Evolutionary conservation across 2,329 filamentous ascomycete genomes (phyloP).

Genomic region (Pyrenophora graminea): DNA sequence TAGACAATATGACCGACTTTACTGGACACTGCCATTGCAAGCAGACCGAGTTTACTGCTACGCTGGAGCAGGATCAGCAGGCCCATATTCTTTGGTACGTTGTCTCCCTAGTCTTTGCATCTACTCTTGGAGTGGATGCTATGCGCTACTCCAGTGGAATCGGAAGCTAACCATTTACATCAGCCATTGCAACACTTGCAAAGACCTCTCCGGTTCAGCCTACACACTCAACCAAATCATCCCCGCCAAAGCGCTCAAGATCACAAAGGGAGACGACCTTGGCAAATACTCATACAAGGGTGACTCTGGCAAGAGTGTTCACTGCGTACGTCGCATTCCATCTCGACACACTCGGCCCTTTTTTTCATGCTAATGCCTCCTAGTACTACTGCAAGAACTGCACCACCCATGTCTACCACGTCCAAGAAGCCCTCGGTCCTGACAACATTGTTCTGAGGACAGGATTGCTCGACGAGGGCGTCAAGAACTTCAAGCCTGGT

Average conservation of each 20-base stretch:
- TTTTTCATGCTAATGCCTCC: neutral
- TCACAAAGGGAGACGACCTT: slow-evolving; percentile 56
- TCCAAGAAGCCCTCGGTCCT: slow-evolving; percentile 56
- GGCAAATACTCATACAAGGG: slow-evolving; percentile 61
- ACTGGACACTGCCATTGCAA: slow-evolving; percentile 61
- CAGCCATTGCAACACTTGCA: slow-evolving; percentile 64
- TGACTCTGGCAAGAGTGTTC: slow-evolving; percentile 59
- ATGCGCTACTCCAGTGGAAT: too few species aligned
- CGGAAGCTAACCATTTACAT: neutral
- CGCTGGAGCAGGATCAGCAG: slow-evolving; percentile 52
- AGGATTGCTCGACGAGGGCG: slow-evolving; percentile 51
- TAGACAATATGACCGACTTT: slow-evolving; percentile 50
- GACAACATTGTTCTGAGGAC: slow-evolving; percentile 60
- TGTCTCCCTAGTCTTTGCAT: neutral
- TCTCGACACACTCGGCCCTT: neutral
- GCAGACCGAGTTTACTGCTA: slow-evolving; percentile 57
- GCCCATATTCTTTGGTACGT: slow-evolving; percentile 54
- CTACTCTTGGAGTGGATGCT: too few species aligned
- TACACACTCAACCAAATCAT: slow-evolving; percentile 62
- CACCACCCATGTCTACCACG: slow-evolving; percentile 61
- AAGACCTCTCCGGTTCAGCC: slow-evolving; percentile 55
- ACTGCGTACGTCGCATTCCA: slow-evolving; percentile 46
- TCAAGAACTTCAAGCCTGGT: slow-evolving; percentile 54
- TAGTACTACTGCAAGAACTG: slow-evolving; percentile 61
- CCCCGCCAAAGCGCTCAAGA: slow-evolving; percentile 53